These are phyloP conservation scores for Suhomyces anneliseae DNA, from an alignment of 1,139 yeast genomes.

Conservation along the genomic window DNA sequence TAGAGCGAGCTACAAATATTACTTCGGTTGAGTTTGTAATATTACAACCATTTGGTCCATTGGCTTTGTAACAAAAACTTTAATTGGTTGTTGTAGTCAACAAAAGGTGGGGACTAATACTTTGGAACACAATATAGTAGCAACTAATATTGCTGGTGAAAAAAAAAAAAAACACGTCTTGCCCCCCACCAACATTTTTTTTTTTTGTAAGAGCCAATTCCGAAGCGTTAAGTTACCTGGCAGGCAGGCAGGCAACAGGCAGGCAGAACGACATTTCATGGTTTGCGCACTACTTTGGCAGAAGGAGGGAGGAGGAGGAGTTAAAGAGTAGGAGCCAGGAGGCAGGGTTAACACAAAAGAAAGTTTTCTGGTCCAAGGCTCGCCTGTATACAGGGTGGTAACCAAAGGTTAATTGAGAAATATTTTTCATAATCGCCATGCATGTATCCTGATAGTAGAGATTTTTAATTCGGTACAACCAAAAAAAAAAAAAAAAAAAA, in stretches of 20 bases:
- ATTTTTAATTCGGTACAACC: slow-evolving; percentile 1
- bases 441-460: slow-evolving; percentile 10
- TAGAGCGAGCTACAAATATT: neutral
- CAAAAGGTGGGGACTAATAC: neutral
- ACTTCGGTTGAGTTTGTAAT: too few species aligned
- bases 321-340: neutral
- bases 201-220: neutral
- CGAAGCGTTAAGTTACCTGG: neutral
- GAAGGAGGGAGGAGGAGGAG: neutral
- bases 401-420: slow-evolving; percentile 3
- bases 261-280: slow-evolving; percentile 4
- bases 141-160: neutral
- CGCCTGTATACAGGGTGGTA: slow-evolving; percentile 1
- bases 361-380: neutral
- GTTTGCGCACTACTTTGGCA: neutral
- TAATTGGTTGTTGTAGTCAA: neutral
- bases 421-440: slow-evolving; percentile 2
- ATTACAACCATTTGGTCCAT: neutral
- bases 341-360: slow-evolving; percentile 1
- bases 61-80: neutral
- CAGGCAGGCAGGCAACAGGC: neutral
- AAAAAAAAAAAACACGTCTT: neutral
- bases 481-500: slow-evolving; percentile 2
- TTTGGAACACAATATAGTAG: neutral
- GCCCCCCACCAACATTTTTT: neutral